Evolutionary conservation across 2,329 filamentous ascomycete species (phyloP).

Genomic region (Xylariales sp.): DNA sequence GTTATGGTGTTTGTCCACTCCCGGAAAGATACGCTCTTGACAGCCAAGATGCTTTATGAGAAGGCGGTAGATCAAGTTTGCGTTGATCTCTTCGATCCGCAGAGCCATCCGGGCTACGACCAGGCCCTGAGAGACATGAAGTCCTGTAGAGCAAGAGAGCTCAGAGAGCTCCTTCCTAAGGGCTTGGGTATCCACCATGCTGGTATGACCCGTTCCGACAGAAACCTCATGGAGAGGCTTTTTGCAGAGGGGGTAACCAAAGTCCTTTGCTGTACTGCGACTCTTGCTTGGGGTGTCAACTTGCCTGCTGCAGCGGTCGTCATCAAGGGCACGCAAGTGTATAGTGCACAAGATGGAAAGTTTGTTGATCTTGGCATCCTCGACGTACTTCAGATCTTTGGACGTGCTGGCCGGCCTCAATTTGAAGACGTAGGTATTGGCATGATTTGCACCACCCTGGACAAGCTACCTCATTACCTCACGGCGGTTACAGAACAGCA

Average conservation of each 20-base stretch:
- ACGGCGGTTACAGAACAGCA: conserved; percentile 92
- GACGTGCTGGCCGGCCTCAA: conserved; percentile 93
- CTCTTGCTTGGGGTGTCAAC: conserved; percentile 97
- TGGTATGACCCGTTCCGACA: conserved; percentile 89
- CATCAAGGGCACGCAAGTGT: conserved; percentile 97
- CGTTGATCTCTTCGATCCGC: conserved; percentile 78
- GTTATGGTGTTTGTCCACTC: conserved; percentile 99
- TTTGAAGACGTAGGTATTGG: conserved; percentile 97
- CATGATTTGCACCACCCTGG: conserved; percentile 96
- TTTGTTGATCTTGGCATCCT: conserved; percentile 95
- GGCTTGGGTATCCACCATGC: conserved; percentile 95
- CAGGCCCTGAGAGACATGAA: conserved; percentile 80
- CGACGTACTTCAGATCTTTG: conserved; percentile 96
- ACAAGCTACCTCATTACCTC: conserved; percentile 87
- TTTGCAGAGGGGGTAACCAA: conserved; percentile 92
- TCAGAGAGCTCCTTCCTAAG: conserved; percentile 84
- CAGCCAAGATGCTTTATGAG: conserved; percentile 79
- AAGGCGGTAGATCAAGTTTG: conserved; percentile 79
- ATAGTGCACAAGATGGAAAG: conserved; percentile 93
- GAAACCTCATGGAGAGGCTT: conserved; percentile 91
- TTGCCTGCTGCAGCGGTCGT: conserved; percentile 93
- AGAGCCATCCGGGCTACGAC: conserved; percentile 72
- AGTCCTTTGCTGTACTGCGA: conserved; percentile 96
- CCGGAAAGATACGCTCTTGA: conserved; percentile 85
- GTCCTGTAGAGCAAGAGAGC: conserved; percentile 75